Base-by-base conservation (phyloP, 1,139 yeast genomes). In the Kazachstania sp. region DNA sequence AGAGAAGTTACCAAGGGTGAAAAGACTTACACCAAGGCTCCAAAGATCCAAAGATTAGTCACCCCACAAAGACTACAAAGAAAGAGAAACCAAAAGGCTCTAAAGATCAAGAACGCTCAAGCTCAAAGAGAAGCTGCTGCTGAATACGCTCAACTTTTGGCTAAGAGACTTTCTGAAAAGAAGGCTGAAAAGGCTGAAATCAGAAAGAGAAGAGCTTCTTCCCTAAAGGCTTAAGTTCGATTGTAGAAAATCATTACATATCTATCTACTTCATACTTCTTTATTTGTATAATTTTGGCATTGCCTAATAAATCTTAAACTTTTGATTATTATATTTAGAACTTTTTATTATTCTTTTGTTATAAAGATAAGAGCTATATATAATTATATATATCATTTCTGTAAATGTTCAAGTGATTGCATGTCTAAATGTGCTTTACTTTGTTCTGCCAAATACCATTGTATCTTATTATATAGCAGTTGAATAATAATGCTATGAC, bases 81-180 rank as follows among this genome's bases (percentile, higher is more conserved):
- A 84, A 92, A 92, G 95, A 86, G 97, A 81, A 92, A 87, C 72
- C 83, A 86, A 73, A 85, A 82, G 75, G 82, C 96, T 66, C 79
- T 83, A 76, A 92, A 92, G 86, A 79, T 86, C 73, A 85, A 83
- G 79, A 86, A 86, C 75, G 97, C 97, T 74, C 95, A 87, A 81
- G 88, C 86, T 71, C 96, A 88, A 79, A 88, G 95, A 87, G 97
- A 92, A 74, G 96, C 95, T 77, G 98, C 99, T 77, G 95, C 97
- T 72, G 98, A 92, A 77, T 92, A 92, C 84, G 95, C 97, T 71
- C 95, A 88, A 78, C 81, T 92, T 73, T 83, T 92, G 75, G 97
- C 98, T 71, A 79, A 88, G 81, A 94, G 97, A 78, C 86, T 90
- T 74, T 86, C 87, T 75, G 97, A 90, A 78, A 85, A 92, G 81